Evolutionary conservation across 805 yeast genomes (phyloP), one percentile per base, ranked within the genome.

Genomic region (Spencermartinsiella europaea): DNA sequence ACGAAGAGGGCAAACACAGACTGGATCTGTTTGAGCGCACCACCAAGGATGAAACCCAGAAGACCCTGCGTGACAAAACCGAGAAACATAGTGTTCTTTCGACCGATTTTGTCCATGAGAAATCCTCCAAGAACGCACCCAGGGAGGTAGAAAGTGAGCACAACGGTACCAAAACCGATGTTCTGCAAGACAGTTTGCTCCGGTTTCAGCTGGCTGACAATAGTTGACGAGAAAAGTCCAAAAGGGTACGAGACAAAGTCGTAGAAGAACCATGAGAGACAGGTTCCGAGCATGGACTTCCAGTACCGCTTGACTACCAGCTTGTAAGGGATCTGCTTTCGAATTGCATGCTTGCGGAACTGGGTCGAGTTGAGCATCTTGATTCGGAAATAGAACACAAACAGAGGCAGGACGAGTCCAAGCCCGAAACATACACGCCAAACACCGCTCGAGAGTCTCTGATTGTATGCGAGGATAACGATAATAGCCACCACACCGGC

Each of bases 191-290:
- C 81, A 47, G 86, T 67, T 36, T 76, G 74, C 42, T 73, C 77
- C 5, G 80, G 76, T 37, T 73, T 72, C 49, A 85, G 76, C 47
- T 85, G 70, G 34, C 71, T 68, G 53, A 88, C 69, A 55, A 90
- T 85, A 49, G 76, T 76, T 10, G 89, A 70, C 3, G 95, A 85
- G 67, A 83, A 89, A 56, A 85, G 77, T 58, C 95, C 88, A 64
- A 85, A 87, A 0, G 96, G 88, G 66, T 88, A 90, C 14, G 81
- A 77, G 34, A 88, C 80, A 66, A 90, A 86, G 68, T 90, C 95
- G 63, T 89, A 90, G 57, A 88, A 71, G 71, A 87, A 88, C 97
- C 97, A 90, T 57, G 88, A 78, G 40, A 84, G 58, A 5, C 90
- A 72, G 28, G 86, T 84, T 38, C 86, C 69, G 5, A 70, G 38